These are phyloP conservation scores for Massarina eburnea DNA, from an alignment of 2,329 filamentous ascomycete genomes.

Conservation along the genomic window DNA sequence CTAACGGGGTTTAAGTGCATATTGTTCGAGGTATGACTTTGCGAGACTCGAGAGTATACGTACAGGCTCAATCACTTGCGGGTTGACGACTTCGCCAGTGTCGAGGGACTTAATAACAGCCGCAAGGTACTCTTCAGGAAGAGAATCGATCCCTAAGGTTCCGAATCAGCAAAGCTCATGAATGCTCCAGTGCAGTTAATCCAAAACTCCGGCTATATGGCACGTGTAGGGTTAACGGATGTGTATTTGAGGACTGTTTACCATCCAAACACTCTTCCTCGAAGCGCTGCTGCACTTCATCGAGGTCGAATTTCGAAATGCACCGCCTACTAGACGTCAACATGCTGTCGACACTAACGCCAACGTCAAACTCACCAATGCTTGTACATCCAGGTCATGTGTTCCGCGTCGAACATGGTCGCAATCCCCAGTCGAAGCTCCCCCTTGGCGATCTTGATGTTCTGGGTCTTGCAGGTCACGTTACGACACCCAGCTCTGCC, in stretches of 20 bases:
- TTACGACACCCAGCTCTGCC: constrained; percentile 67
- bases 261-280: too few species aligned
- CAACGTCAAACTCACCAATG: constrained; percentile 69
- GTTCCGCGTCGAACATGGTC: constrained; percentile 34
- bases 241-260: too few species aligned
- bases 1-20: too few species aligned
- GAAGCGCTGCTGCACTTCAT: constrained; percentile 60
- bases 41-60: too few species aligned
- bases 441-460: constrained; percentile 75
- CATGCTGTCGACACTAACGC: constrained; percentile 5
- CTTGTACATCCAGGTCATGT: constrained; percentile 70
- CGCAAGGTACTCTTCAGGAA: constrained; percentile 65
- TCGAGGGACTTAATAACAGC: constrained; percentile 71
- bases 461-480: constrained; percentile 67
- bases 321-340: constrained; percentile 68
- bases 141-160: constrained; percentile 75
- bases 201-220: too few species aligned
- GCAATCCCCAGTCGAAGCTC: constrained; percentile 71
- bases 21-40: too few species aligned
- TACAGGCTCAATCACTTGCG: constrained; percentile 15
- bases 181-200: too few species aligned
- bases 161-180: too few species aligned
- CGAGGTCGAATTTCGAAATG: constrained; percentile 71
- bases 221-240: too few species aligned
- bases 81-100: constrained; percentile 73